Evolutionary conservation across 106 monocot species (phyloP), one percentile per base, ranked within the genome.

Genomic region (Dioscorea zingiberensis): DNA sequence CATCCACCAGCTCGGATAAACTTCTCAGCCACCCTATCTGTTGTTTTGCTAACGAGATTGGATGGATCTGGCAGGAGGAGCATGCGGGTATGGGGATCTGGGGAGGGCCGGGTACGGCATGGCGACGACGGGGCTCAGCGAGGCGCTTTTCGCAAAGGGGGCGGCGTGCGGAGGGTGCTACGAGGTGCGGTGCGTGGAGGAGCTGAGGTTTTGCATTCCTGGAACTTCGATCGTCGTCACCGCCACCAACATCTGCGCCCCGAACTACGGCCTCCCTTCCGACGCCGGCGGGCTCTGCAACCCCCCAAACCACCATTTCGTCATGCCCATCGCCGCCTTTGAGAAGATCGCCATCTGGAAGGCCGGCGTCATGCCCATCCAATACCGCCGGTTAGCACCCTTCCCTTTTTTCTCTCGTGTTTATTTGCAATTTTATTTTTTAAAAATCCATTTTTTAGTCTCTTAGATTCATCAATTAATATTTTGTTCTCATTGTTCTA

Each of bases 291-390:
- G 97, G 7, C 62, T 75, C 47, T 98, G 97, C 68, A 98, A 98
- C 63, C 92, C 82, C 16, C 97, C 97, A 8, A 92, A 98, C 68
- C 78, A 82, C 22, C 97, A 98, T 60, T 72, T 98, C 62, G 82
- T 98, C 24, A 82, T 98, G 71, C 97, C 97, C 15, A 98, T 98
- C 60, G 88, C 88, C 11, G 86, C 92, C 6, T 98, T 98, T 49
- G 97, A 98, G 83, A 98, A 98, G 86, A 92, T 92, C 59, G 97
- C 92, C 18, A 77, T 92, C 64, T 98, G 97, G 97, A 98, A 92
- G 69, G 97, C 97, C 54, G 92, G 88, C 49, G 76, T 84, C 64
- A 82, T 98, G 80, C 88, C 97, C 30, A 75, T 98, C 75, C 88
- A 98, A 71, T 92, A 89, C 76, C 84, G 95, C 54, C 55, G 95